phyloP scores from a whole-genome alignment of 441 rosid species.

The Adansonia grandidieri region DNA sequence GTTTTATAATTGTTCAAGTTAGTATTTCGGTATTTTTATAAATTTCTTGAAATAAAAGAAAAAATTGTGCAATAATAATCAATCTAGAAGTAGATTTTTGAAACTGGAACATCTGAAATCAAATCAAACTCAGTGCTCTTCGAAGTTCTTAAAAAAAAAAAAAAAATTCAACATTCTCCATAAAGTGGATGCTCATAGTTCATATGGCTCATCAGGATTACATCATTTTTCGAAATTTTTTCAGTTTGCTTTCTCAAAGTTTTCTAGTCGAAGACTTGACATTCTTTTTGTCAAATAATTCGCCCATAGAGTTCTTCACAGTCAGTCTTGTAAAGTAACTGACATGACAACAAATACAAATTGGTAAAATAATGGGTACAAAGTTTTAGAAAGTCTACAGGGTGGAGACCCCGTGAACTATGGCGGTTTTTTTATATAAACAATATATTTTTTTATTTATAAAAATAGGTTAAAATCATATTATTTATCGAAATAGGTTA shows the following conservation, averaged over 20 bases:
- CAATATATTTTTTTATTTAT: too few species aligned
- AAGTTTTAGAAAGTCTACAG: too few species aligned
- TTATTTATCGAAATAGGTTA: too few species aligned
- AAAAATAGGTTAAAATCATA: too few species aligned
- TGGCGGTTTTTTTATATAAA: too few species aligned
- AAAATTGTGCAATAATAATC: too few species aligned
- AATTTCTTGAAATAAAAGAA: too few species aligned
- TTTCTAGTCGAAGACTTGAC: constrained; percentile 36
- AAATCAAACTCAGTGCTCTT: constrained; percentile 34
- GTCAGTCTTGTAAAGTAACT: constrained; percentile 39
- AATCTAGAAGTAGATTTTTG: too few species aligned
- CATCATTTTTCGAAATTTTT: constrained; percentile 34
- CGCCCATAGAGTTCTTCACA: constrained; percentile 36
- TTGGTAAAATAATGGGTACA: background rate
- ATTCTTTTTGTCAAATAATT: constrained; percentile 33
- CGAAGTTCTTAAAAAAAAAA: background rate
- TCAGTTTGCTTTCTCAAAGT: constrained; percentile 26
- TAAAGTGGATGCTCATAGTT: constrained; percentile 25
- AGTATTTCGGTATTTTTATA: too few species aligned
- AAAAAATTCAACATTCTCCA: background rate
- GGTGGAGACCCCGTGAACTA: too few species aligned
- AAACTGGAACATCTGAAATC: constrained; percentile 31
- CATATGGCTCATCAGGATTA: constrained; percentile 37
- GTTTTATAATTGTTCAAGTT: too few species aligned
- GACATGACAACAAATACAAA: constrained; percentile 11